A percentile compares a stretch with the other conserved stretches of the same genome.
Conservation (phyloP, 352 stramenopile genomes). For the Aphanomyces stellatus region DNA sequence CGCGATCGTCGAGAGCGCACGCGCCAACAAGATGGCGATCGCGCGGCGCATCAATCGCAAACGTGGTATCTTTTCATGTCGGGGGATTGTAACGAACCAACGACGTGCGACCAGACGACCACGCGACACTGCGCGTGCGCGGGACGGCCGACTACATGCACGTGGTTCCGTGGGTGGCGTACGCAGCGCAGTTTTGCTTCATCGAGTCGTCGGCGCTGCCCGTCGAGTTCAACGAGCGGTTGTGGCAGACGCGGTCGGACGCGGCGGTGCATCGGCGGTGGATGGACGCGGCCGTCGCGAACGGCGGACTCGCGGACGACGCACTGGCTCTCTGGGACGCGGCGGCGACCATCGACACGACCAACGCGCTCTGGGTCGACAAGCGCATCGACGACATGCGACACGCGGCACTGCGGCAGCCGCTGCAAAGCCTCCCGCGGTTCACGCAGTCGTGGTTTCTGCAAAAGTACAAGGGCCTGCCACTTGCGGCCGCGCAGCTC, state of each 20-base stretch:
- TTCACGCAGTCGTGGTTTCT: conserved; percentile 10
- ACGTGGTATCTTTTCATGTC: not conserved
- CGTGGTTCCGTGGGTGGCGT: conserved; percentile 1
- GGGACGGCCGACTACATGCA: conserved; percentile 11
- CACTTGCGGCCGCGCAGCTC: not conserved
- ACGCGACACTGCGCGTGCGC: not conserved
- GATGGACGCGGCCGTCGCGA: not conserved
- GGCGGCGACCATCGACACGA: not conserved
- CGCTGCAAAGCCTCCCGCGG: conserved; percentile 8
- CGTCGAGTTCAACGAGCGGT: not conserved
- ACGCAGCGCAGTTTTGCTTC: not conserved
- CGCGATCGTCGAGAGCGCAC: not conserved
- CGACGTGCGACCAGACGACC: no score
- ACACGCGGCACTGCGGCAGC: not conserved
- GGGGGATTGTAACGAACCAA: not conserved
- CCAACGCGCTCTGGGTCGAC: not conserved
- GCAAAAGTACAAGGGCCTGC: not conserved
- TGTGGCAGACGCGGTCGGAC: conserved; percentile 38
- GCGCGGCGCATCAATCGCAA: not conserved
- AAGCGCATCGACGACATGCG: not conserved
- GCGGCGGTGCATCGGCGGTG: conserved; percentile 7
- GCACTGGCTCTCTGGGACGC: not conserved
- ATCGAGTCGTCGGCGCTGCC: conserved; percentile 10
- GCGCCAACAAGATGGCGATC: not conserved
- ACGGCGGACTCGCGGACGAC: not conserved